A percentile compares a stretch with the other conserved stretches of the same genome.
phyloP scores from a whole-genome alignment of 768 basidiomycete genomes.

The Dacryopinax primogenitus region DNA sequence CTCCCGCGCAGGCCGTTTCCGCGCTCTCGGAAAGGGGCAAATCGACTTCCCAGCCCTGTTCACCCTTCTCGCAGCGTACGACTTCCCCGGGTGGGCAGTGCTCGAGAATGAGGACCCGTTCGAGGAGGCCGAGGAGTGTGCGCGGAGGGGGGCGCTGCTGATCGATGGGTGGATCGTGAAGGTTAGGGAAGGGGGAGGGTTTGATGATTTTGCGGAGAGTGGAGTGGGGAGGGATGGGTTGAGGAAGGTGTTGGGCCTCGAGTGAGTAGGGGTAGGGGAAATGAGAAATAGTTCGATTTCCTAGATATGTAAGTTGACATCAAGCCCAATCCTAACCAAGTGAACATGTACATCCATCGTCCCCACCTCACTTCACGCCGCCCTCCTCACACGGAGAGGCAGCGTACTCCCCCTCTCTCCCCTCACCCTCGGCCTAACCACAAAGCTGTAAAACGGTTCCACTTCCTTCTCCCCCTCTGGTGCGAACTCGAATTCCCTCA shows the following conservation, averaged over 20 bases:
- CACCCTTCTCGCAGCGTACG: neutral
- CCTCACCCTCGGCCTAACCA: slow-evolving; percentile 45
- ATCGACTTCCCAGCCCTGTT: neutral
- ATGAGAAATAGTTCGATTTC: no score
- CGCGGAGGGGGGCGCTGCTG: neutral
- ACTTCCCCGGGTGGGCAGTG: slow-evolving; percentile 3
- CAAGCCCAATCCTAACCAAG: neutral
- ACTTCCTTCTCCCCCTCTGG: slow-evolving; percentile 35
- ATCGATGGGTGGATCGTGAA: neutral
- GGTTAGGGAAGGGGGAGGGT: neutral
- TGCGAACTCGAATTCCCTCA: slow-evolving; percentile 44
- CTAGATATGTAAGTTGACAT: no score
- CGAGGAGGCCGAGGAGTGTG: neutral
- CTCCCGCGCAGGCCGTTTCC: neutral
- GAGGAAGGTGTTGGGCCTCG: neutral
- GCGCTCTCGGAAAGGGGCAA: neutral
- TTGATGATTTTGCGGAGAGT: slow-evolving; percentile 9
- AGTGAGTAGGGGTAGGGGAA: neutral
- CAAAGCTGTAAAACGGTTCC: slow-evolving; percentile 53
- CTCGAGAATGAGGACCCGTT: neutral
- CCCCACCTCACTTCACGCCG: neutral
- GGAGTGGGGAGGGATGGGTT: neutral
- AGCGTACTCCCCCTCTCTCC: slow-evolving; percentile 44
- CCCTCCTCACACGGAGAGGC: slow-evolving; percentile 24
- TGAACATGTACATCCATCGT: neutral